Conservation (phyloP, 2,329 filamentous ascomycete genomes). For the Sarocladiaceae sp. region DNA sequence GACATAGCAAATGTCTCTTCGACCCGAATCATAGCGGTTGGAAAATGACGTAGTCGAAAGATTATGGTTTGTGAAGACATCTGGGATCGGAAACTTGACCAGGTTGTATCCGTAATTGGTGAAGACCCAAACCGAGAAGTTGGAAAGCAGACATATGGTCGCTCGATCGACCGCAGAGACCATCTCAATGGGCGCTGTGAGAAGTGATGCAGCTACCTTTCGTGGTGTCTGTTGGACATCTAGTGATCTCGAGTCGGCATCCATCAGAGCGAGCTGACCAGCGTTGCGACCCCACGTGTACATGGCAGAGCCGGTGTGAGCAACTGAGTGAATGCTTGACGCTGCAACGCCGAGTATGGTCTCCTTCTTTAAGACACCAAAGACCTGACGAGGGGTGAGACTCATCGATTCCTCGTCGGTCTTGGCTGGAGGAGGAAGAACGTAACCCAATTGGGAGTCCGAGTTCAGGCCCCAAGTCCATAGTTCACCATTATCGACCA, state of each 20-base stretch:
- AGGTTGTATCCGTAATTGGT: slow-evolving; percentile 96
- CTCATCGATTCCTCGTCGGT: slow-evolving; percentile 83
- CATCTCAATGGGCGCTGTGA: slow-evolving; percentile 63
- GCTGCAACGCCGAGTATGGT: slow-evolving; percentile 76
- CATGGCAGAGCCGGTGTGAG: slow-evolving; percentile 73
- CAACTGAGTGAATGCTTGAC: slow-evolving; percentile 87
- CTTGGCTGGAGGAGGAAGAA: slow-evolving; percentile 60
- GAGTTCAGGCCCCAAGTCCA: slow-evolving; percentile 94
- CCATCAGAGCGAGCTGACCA: slow-evolving; percentile 89
- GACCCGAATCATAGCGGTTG: slow-evolving; percentile 53
- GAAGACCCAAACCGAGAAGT: slow-evolving; percentile 87
- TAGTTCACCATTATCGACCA: slow-evolving; percentile 82
- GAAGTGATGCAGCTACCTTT: slow-evolving; percentile 79
- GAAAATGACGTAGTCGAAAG: slow-evolving; percentile 56
- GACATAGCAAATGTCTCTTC: slow-evolving; percentile 69
- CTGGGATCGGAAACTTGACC: slow-evolving; percentile 71
- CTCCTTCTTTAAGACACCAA: slow-evolving; percentile 87
- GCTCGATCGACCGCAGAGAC: slow-evolving; percentile 88
- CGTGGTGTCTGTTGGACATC: slow-evolving; percentile 78
- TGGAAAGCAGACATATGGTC: slow-evolving; percentile 79
- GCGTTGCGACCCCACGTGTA: slow-evolving; percentile 96
- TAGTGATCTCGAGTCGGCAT: slow-evolving; percentile 88
- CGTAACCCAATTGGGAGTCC: slow-evolving; percentile 81
- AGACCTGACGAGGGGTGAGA: slow-evolving; percentile 78
- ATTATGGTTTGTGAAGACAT: slow-evolving; percentile 67